Evolutionary conservation across 2,329 filamentous ascomycete genomes (phyloP).

Genomic region (Orbilia blumenaviensis): DNA sequence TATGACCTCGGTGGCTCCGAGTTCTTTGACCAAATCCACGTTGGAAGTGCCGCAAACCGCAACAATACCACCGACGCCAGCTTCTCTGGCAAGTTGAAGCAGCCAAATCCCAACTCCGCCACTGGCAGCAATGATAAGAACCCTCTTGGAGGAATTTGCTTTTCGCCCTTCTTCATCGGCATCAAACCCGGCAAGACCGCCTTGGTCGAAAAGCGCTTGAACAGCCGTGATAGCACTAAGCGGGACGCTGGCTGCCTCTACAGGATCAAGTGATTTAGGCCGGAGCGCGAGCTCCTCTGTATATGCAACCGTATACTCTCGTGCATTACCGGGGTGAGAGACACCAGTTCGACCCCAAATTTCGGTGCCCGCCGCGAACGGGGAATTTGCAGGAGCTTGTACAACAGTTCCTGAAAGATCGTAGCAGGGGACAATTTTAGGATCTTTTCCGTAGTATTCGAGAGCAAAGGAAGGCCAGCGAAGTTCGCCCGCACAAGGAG

Average conservation of each 20-base stretch:
- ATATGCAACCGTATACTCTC: constrained; percentile 60
- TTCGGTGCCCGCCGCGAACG: constrained; percentile 60
- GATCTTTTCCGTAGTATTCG: constrained; percentile 52
- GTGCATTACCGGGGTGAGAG: constrained; percentile 57
- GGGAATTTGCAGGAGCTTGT: constrained; percentile 56
- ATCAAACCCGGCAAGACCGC: constrained; percentile 22
- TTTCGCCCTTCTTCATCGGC: constrained; percentile 54
- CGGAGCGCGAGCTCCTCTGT: constrained; percentile 60
- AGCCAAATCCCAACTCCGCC: constrained; percentile 63
- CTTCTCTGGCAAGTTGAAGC: constrained; percentile 61
- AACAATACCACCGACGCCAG: constrained; percentile 61
- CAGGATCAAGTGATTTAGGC: constrained; percentile 59
- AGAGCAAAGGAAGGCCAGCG: constrained; percentile 58
- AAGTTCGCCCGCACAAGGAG: constrained; percentile 60
- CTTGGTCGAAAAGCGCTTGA: constrained; percentile 61
- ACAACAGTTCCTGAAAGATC: constrained; percentile 62
- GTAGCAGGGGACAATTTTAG: constrained; percentile 59
- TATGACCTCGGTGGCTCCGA: constrained; percentile 61
- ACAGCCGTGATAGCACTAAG: constrained; percentile 62
- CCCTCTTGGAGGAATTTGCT: constrained; percentile 58
- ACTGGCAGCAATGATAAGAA: constrained; percentile 62
- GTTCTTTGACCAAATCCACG: constrained; percentile 57
- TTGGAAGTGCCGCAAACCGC: constrained; percentile 59
- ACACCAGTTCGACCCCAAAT: constrained; percentile 60
- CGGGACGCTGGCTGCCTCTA: constrained; percentile 61